Evolutionary conservation across 2,329 filamentous ascomycete genomes (phyloP), one percentile per base, ranked within the genome.

Genomic region (Calonectria henricotiae): DNA sequence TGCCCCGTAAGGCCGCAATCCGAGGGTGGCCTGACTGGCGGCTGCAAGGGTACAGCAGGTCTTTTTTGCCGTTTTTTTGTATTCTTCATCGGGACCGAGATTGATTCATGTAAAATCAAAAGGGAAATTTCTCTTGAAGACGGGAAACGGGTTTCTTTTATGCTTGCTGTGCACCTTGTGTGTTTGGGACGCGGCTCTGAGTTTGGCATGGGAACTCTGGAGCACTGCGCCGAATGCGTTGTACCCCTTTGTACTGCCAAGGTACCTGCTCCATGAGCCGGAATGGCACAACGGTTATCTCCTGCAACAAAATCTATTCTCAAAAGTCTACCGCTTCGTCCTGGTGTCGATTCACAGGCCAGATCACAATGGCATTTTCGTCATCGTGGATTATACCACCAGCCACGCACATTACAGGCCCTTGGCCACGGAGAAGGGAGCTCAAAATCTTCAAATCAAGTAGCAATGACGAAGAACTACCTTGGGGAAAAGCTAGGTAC

Each of bases 221-320:
- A 5, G 25, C 25, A 4, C 27, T 5, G 15, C 25, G 4, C 8
- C 17, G 13, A 17, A 51, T 25, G 4, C 27, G 7, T 30, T 30
- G 27, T 30, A 30, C 44, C 23, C 27, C 27, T 3, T 32, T 51
- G 47, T 51, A 51, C 27, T 17, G n/a, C 47, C 15, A 51, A 30
- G 47, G 47, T 51, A 30, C 47, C 47, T 51, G 27, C 47, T 51
- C 47, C 15, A 51, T 32, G 47, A 51, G 25, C 47, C 47, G 32
- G 47, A 51, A 51, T 51, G 47, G 47, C n/a, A 13, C 47, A 51
- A 5, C 25, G 47, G 47, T 9, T 15, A 51, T n/a, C 9, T 30
- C 27, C 32, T 32, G 27, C 30, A n/a, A 17, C 1, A 51, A 17
- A 13, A 20, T 32, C 25, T 25, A 32, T 32, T 32, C 27, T 13